Base-by-base conservation (phyloP, 768 basidiomycete genomes). In the Pleurotus tuber-regium region DNA sequence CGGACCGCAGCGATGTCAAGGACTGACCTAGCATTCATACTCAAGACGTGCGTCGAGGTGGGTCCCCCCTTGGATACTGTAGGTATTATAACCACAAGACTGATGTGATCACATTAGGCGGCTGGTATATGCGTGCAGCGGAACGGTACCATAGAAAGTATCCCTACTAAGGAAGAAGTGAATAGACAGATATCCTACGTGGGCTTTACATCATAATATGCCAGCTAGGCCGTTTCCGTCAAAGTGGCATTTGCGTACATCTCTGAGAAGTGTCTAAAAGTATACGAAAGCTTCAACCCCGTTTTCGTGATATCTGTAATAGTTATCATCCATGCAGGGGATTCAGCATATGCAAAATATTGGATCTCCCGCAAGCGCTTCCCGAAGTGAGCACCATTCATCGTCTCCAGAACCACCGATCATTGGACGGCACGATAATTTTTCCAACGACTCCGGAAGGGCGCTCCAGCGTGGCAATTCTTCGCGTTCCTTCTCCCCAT, bases 91-190 rank as follows among this genome's bases (percentile, higher is more conserved):
- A n/a, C n/a, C n/a, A n/a, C n/a, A n/a, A n/a, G 14, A n/a, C 25
- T 16, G 18, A 24, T 41, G 47, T 24, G 18, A 19, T 10, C 28
- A n/a, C 6, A 43, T 28, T 55, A 83, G 82, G 82, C 82, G 12
- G 80, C 82, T 5, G 82, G 76, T 2, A 79, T 84, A 67, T 85
- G 80, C 52, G 80, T 82, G 10, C 81, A 83, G 63, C 75, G 69
- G 51, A 62, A 64, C 4, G 82, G 82, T 0, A 80, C 82, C 2
- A 76, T 82, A 57, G 80, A 82, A 50, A 83, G 80, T 56, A 74
- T 82, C 54, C 82, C 83, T 3, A 61, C 53, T 11, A 59, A 62
- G 39, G 59, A 50, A 2, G 73, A 77, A 50, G 76, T 83, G 2
- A 69, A n/a, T n/a, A n/a, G n/a, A n/a, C n/a, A n/a, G n/a, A n/a